Conservation (phyloP, 1,284 basidiomycete genomes). For the Dichomitus squalens region DNA sequence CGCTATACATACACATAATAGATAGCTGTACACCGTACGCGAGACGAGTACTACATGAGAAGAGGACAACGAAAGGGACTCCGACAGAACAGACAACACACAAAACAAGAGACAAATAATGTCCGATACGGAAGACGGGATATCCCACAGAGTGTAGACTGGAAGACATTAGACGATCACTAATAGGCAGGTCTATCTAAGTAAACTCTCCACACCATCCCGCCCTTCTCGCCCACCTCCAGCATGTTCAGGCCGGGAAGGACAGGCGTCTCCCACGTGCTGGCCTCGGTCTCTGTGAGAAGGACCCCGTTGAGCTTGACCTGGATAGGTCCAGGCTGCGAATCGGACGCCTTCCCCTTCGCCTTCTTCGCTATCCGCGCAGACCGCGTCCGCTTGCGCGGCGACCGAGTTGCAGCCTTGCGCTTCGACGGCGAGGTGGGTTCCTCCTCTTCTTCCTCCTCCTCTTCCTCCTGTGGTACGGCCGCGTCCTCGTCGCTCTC, state of each 20-base stretch:
- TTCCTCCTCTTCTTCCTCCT: slow-evolving; percentile 23
- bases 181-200: slow-evolving; percentile 44
- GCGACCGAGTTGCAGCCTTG: slow-evolving; percentile 21
- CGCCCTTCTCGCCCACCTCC: slow-evolving; percentile 71
- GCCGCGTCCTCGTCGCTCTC: slow-evolving; percentile 48
- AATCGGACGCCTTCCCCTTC: slow-evolving; percentile 33
- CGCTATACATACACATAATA: slow-evolving; percentile 3
- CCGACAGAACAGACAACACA: neutral
- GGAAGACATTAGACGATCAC: neutral
- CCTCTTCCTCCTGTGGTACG: slow-evolving; percentile 26
- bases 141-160: neutral
- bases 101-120: neutral
- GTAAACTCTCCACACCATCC: slow-evolving; percentile 67
- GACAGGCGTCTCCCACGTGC: slow-evolving; percentile 59
- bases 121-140: neutral
- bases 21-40: slow-evolving; percentile 2
- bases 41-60: slow-evolving; percentile 1
- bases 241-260: slow-evolving; percentile 56
- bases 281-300: slow-evolving; percentile 19
- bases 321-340: slow-evolving; percentile 24
- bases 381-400: slow-evolving; percentile 21
- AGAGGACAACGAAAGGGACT: neutral
- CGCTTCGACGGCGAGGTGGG: slow-evolving; percentile 14
- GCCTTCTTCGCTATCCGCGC: slow-evolving; percentile 25
- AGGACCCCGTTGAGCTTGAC: slow-evolving; percentile 34